Base-by-base conservation (phyloP, 1,139 yeast species). In the Saccharomyces hybrid region DNA sequence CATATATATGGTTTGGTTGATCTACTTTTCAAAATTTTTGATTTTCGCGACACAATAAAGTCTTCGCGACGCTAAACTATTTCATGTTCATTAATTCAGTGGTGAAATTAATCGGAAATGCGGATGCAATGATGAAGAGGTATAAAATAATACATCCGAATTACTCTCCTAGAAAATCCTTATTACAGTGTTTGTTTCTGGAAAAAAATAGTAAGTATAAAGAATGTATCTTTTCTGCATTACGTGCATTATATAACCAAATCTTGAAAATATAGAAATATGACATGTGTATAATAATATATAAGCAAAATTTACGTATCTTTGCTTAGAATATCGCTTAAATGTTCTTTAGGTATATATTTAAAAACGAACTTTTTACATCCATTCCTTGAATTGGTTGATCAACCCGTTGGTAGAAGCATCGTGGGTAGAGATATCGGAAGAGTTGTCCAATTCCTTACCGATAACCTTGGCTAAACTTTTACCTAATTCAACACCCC, bases 401-500 rank as follows among this genome's bases (percentile, higher is more conserved):
- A 93, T 89, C 76, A 93, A 82, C 60, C 87, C 89, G 71, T 86
- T 87, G 67, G 99, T 93, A 54, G 96, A 88, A 47, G 86, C 84
- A 71, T 93, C 99, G 73, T 93, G 99, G 58, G 83, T 70, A 48
- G 76, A 69, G 57, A 88, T 84, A 52, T 77, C 75, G 51, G 73
- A 71, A 54, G 76, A 69, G 70, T 80, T 83, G 62, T 86, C 84
- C 71, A 93, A 83, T 77, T 93, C 96, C 67, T 81, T 80, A 65
- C 95, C 95, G 70, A 93, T 93, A 60, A 81, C 95, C 84, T 93
- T 93, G 71, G 99, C 99, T 71, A 93, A 83, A 54, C 87, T 95
- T 79, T 93, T 93, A 73, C 99, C 99, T 68, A 93, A 86, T 78
- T 93, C 99, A 68, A 93, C 99, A 75, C 99, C 99, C 96, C 98